Evolutionary conservation across 179 eudicot species (phyloP).

Genomic region (Pouteria campechiana): DNA sequence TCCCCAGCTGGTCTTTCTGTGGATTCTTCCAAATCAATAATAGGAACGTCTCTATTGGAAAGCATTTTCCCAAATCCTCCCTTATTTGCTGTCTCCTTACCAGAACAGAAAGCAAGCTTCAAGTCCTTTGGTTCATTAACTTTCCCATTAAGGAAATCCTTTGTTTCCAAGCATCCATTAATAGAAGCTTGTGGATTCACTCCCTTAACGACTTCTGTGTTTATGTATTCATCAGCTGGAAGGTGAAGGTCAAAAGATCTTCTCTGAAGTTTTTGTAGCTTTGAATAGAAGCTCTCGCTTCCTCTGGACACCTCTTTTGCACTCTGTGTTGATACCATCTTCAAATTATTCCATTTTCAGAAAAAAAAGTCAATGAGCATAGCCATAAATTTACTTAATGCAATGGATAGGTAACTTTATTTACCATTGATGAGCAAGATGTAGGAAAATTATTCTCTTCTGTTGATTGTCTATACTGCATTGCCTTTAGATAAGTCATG

Average conservation of each 20-base stretch:
- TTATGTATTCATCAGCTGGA: constrained; percentile 20
- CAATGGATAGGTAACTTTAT: not conserved
- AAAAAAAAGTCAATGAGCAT: not conserved
- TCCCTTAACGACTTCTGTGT: too few species aligned
- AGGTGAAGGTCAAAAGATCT: constrained; percentile 32
- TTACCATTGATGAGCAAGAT: constrained; percentile 9
- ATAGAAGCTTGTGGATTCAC: constrained; percentile 6
- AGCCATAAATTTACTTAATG: not conserved
- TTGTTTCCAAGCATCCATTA: constrained; percentile 1
- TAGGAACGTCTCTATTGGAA: constrained; percentile 4
- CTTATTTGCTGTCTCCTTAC: constrained; percentile 9
- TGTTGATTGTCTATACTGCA: not conserved
- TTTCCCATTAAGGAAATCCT: constrained; percentile 1
- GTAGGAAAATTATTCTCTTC: constrained; percentile 5
- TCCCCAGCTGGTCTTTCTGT: too few species aligned
- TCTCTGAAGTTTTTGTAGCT: constrained; percentile 5
- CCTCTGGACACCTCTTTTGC: constrained; percentile 3
- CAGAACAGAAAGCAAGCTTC: constrained; percentile 32
- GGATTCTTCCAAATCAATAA: constrained; percentile 40
- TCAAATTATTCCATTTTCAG: constrained; percentile 7
- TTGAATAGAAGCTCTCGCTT: constrained; percentile 2
- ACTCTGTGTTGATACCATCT: constrained; percentile 12
- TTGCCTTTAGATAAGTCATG: constrained; percentile 4
- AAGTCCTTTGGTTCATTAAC: constrained; percentile 12
- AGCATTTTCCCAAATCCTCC: constrained; percentile 6